Evolutionary conservation across 2,329 filamentous ascomycete genomes (phyloP).

Genomic region (Sporothrix humicola): DNA sequence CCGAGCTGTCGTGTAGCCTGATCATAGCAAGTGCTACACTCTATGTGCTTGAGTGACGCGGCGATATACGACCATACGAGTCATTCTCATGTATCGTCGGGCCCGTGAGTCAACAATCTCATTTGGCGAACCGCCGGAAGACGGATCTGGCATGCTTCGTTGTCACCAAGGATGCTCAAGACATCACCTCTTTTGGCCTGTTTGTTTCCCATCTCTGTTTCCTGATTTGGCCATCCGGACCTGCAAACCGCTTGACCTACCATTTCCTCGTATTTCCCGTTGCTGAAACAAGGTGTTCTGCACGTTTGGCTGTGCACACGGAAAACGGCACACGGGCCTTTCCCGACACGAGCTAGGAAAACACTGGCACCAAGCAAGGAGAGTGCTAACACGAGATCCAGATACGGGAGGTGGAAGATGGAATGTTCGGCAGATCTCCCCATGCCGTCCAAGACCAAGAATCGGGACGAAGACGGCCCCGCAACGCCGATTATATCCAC

Average conservation of each 20-base stretch:
- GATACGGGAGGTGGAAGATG: too few species aligned
- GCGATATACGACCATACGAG: too few species aligned
- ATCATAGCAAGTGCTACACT: neutral
- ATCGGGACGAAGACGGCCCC: too few species aligned
- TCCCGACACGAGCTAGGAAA: neutral
- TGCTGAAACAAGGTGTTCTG: neutral
- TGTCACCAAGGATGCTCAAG: neutral
- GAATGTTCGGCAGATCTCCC: too few species aligned
- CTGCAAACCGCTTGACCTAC: neutral
- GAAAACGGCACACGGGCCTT: neutral
- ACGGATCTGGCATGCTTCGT: neutral
- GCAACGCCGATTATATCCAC: too few species aligned
- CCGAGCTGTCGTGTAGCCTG: neutral
- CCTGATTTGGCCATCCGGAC: neutral
- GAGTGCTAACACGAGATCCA: too few species aligned
- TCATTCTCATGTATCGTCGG: too few species aligned
- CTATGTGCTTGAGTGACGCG: too few species aligned
- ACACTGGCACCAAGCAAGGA: neutral
- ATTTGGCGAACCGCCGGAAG: too few species aligned
- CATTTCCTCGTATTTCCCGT: constrained; percentile 4
- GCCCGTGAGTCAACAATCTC: too few species aligned
- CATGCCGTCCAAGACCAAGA: too few species aligned
- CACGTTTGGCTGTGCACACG: neutral
- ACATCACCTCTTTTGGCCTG: neutral
- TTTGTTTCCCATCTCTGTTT: neutral